Base-by-base conservation (phyloP, 352 stramenopile genomes). In the Phytophthora megakarya region DNA sequence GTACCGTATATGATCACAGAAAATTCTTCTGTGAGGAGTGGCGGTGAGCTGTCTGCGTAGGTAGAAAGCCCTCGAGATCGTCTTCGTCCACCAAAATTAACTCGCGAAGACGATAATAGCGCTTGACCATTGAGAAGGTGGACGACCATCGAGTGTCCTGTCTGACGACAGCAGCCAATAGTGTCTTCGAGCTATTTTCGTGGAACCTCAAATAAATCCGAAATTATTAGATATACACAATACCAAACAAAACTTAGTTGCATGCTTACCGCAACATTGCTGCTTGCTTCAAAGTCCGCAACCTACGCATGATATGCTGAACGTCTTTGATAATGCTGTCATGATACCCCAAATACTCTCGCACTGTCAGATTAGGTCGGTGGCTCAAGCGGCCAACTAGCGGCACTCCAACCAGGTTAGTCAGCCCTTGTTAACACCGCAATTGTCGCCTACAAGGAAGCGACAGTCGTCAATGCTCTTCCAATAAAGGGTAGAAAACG, bases 121-220 rank as follows among this genome's bases (percentile, higher is more conserved):
- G 39, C 15, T 60, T 60, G 7, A 45, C 39, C 52, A 60, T 51
- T 3, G 30, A 25, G 32, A 60, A 51, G 4, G 52, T 60, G 3
- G 52, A 51, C 13, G 40, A 45, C 52, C 40, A 60, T 5, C 52
- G 40, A 7, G 52, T 60, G 32, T 51, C 52, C 40, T 60, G 52
- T 33, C 39, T n/a, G 10, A 60, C 23, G 1, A 61, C 52, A 13
- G 52, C 26, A 13, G 23, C 23, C 43, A 37, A 37, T 22, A n/a
- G 1, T 19, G 37, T 43, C 2, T 43, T 43, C 9, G 37, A 10
- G 15, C 37, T 37, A 50, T 37, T 50, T 37, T 22, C 5, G 25
- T n/a, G 25, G 15, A 37, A 33, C 19, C 25, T 3, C 18, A 26
- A 55, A 45, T n/a, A n/a, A n/a, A n/a, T n/a, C n/a, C n/a, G n/a